These are phyloP conservation scores for Dujonia santamariae DNA, from an alignment of 1,139 yeast species.

Conservation along the genomic window DNA sequence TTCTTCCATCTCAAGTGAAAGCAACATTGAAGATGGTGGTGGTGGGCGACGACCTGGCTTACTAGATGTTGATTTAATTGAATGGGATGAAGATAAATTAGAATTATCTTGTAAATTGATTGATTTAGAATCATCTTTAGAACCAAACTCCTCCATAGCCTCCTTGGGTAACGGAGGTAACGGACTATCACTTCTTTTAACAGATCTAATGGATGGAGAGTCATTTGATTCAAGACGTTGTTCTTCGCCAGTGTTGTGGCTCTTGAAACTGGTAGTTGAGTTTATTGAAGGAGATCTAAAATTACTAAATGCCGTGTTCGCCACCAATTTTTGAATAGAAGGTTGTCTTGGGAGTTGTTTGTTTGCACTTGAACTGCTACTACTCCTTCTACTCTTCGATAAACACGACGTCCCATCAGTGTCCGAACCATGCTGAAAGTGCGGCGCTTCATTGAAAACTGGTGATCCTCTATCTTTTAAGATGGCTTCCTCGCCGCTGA, in stretches of 20 bases:
- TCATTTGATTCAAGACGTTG: not conserved
- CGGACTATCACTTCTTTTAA: conserved; percentile 1
- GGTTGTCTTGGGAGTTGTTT: conserved; percentile 13
- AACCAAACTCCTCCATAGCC: not conserved
- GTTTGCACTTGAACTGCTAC: conserved; percentile 7
- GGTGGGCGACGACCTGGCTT: conserved; percentile 3
- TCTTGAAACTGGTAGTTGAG: conserved; percentile 1
- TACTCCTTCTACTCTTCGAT: conserved; percentile 2
- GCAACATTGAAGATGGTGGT: conserved; percentile 3
- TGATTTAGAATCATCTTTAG: no score
- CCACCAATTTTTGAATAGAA: conserved; percentile 29
- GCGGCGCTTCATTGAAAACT: conserved; percentile 10
- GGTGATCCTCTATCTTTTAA: conserved; percentile 20
- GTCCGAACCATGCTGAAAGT: conserved; percentile 1
- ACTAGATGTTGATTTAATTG: no score
- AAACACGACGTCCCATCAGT: conserved; percentile 2
- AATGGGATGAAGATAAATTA: no score
- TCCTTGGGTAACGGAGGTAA: conserved; percentile 4
- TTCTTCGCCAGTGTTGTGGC: not conserved
- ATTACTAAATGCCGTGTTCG: conserved; percentile 43
- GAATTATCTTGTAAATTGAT: no score
- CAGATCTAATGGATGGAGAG: not conserved
- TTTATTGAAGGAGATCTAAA: conserved; percentile 23
- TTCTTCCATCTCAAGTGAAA: conserved; percentile 1
- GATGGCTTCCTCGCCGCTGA: conserved; percentile 13